phyloP scores from a whole-genome alignment of 345 rosid genomes.

The Arabidopsis arenosa region DNA sequence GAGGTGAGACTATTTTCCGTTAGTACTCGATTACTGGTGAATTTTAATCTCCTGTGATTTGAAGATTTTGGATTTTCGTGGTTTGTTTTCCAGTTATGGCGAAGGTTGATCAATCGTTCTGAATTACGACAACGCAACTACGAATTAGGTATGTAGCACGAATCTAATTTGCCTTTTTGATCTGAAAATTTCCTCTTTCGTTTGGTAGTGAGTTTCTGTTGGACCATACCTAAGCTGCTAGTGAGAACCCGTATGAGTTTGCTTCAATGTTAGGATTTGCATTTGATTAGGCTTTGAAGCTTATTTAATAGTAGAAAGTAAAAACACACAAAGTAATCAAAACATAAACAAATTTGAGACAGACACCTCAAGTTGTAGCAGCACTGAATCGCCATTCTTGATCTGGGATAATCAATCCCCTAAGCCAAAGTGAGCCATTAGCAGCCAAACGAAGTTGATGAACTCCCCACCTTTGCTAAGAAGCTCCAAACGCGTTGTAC shows the following conservation, averaged over 20 bases:
- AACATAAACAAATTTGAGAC: not conserved
- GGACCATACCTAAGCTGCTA: not conserved
- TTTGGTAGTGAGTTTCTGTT: not conserved
- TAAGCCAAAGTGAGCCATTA: slow-evolving; percentile 59
- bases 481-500: slow-evolving; percentile 42
- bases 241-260: not conserved
- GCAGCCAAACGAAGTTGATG: slow-evolving; percentile 59
- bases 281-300: not conserved
- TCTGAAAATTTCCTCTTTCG: not conserved
- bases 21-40: not conserved
- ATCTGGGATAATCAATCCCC: slow-evolving; percentile 44
- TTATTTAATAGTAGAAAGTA: not conserved
- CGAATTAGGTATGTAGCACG: slow-evolving; percentile 1
- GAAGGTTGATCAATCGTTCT: not conserved
- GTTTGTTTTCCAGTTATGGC: slow-evolving; percentile 10
- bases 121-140: not conserved
- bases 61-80: slow-evolving; percentile 5
- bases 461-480: slow-evolving; percentile 59
- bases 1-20: not conserved
- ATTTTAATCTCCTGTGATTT: not conserved
- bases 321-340: not conserved
- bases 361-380: slow-evolving; percentile 5
- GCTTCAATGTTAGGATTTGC: not conserved
- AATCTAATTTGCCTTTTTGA: not conserved
- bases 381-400: slow-evolving; percentile 48